phyloP scores from a whole-genome alignment of 495 filamentous ascomycete genomes.

The Margaritispora aquatica region DNA sequence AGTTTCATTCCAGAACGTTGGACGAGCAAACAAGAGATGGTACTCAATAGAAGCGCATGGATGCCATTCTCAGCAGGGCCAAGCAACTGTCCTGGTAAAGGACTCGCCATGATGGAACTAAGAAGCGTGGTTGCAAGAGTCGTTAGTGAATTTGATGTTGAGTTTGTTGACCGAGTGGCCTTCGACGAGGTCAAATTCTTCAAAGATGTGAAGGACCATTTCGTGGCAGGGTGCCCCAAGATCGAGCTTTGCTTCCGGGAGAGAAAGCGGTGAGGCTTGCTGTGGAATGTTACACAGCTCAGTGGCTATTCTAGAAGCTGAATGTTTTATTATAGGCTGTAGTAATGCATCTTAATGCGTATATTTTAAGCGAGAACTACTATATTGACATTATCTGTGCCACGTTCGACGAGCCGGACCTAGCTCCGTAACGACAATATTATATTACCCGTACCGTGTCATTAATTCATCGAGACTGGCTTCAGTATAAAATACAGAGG shows the following conservation, averaged over 20 bases:
- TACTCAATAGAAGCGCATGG: constrained; percentile 38
- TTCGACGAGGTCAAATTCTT: not conserved
- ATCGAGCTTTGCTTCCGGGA: not conserved
- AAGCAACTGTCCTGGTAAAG: constrained; percentile 14
- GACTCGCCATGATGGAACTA: constrained; percentile 43
- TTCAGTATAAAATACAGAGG: too few species aligned
- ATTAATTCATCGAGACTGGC: too few species aligned
- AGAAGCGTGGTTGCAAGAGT: constrained; percentile 15
- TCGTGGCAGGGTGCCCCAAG: not conserved
- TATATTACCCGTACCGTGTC: too few species aligned
- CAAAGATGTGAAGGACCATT: constrained; percentile 2
- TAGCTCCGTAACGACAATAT: too few species aligned
- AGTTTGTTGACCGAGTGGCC: not conserved
- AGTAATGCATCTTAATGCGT: too few species aligned
- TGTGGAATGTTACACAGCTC: too few species aligned
- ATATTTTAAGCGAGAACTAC: too few species aligned
- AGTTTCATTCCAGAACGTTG: constrained; percentile 51
- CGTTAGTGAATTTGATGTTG: not conserved
- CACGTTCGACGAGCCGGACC: too few species aligned
- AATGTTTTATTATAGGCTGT: too few species aligned
- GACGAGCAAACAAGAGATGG: constrained; percentile 36
- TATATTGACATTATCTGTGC: too few species aligned
- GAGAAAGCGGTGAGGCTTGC: not conserved
- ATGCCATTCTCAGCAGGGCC: constrained; percentile 41
- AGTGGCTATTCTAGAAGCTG: too few species aligned